phyloP scores from a whole-genome alignment of 176 grass and related monocot species.

The Triticum aestivum region IWGSC_CS_RefSeq_v2.1 NC_057805.1:299421573-299422072 shows the following conservation, averaged over 20 bases:
- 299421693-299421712: constrained; percentile 1
- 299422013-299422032: constrained; percentile 13
- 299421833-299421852: not conserved
- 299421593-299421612: constrained; percentile 12
- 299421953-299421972: constrained; percentile 1
- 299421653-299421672: not conserved
- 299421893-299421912: constrained; percentile 38
- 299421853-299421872: constrained; percentile 29
- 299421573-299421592: not conserved
- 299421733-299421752: not conserved
- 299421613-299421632: not conserved
- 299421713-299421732: constrained; percentile 10
- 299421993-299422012: constrained; percentile 11
- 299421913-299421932: constrained; percentile 22
- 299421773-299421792: not conserved
- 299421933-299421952: not conserved
- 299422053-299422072: constrained; percentile 22
- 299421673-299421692: not conserved
- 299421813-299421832: not conserved
- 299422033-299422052: not conserved
- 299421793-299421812: not conserved
- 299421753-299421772: not conserved
- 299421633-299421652: constrained; percentile 3
- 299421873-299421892: constrained; percentile 48
- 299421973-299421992: not conserved